Conservation (phyloP, 805 yeast genomes). For the Spathaspora hagerdaliae region DNA sequence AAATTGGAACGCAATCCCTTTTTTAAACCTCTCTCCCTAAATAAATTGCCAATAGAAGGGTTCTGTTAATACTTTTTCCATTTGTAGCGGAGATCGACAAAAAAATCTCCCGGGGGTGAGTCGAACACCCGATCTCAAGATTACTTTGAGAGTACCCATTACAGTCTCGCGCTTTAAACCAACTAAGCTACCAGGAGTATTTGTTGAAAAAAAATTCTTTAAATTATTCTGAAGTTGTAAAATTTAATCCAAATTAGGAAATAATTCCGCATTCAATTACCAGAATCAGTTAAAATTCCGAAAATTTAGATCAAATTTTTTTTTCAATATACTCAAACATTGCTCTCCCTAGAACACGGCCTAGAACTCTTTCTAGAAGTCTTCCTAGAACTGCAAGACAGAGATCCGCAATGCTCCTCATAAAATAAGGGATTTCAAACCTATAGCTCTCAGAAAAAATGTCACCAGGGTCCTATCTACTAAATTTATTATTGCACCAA, state of each 20-base stretch:
- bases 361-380: too few species aligned
- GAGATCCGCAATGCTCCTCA: too few species aligned
- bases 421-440: too few species aligned
- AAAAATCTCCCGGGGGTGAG: slow-evolving; percentile 46
- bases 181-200: slow-evolving; percentile 46
- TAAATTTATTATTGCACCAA: too few species aligned
- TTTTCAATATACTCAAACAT: too few species aligned
- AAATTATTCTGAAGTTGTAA: too few species aligned
- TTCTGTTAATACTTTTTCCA: neutral
- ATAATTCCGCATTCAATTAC: neutral
- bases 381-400: too few species aligned
- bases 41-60: neutral
- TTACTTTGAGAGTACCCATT: slow-evolving; percentile 28
- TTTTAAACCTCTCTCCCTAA: neutral
- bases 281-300: too few species aligned
- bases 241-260: neutral
- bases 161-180: slow-evolving; percentile 50
- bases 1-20: too few species aligned
- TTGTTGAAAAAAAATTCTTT: neutral
- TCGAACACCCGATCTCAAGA: slow-evolving; percentile 50
- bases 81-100: slow-evolving; percentile 7
- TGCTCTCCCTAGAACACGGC: too few species aligned
- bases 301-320: neutral
- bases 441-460: too few species aligned
- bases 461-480: too few species aligned